These are phyloP conservation scores for Rhynchosporium graminicola DNA, from an alignment of 2,329 filamentous ascomycete species.

Conservation along the genomic window DNA sequence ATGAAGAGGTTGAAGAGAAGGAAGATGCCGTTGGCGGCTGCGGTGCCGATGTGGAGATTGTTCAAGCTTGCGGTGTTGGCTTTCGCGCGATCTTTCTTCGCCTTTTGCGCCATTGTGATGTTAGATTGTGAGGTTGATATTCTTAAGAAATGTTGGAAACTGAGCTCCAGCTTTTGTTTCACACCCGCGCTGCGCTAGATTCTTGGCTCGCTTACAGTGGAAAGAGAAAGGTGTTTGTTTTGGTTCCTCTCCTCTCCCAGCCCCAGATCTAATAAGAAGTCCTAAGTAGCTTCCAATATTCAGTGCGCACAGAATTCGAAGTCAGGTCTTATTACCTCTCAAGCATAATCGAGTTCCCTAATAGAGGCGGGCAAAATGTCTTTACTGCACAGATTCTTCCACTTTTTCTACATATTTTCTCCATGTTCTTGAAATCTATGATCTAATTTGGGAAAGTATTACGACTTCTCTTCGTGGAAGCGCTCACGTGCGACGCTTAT, in stretches of 20 bases:
- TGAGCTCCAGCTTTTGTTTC: background rate
- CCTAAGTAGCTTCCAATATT: background rate
- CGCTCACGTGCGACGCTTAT: too few relatives aligned
- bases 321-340: too few relatives aligned
- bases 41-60: constrained; percentile 77
- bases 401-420: too few relatives aligned
- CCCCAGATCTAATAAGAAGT: background rate
- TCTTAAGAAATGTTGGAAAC: background rate
- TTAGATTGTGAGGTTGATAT: background rate
- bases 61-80: constrained; percentile 77
- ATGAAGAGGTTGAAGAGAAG: constrained; percentile 67
- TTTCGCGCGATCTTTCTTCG: constrained; percentile 61
- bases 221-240: background rate
- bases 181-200: background rate
- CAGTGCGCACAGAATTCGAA: background rate
- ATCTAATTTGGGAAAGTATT: too few relatives aligned
- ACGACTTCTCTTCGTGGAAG: too few relatives aligned
- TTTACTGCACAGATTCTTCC: too few relatives aligned
- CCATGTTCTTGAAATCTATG: too few relatives aligned
- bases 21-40: constrained; percentile 72
- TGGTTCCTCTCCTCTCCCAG: background rate
- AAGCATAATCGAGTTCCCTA: too few relatives aligned
- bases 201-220: constrained; percentile 7
- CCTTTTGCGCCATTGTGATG: constrained; percentile 40
- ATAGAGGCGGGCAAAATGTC: too few relatives aligned